A percentile compares a stretch with the other conserved stretches of the same genome.
phyloP scores from a whole-genome alignment of 768 basidiomycete species.

The Chalciporus piperatus region DNA sequence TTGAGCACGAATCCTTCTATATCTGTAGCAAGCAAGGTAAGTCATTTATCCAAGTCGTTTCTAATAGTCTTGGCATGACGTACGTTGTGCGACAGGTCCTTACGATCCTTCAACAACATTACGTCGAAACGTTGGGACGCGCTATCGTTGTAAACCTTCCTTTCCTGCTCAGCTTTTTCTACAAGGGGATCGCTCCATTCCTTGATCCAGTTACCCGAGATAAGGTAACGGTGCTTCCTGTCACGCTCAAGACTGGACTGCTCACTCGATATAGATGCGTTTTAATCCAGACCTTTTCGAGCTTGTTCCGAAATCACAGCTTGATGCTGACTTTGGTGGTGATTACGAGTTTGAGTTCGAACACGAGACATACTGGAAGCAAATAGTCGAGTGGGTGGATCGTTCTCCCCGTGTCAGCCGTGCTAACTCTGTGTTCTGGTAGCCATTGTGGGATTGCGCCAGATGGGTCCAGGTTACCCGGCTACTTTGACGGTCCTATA shows the following conservation, averaged over 20 bases:
- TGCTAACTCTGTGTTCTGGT: neutral
- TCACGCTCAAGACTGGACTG: neutral
- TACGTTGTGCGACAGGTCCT: slow-evolving; percentile 45
- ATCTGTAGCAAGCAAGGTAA: slow-evolving; percentile 71
- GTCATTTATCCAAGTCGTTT: neutral
- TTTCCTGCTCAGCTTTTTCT: slow-evolving; percentile 68
- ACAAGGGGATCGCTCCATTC: slow-evolving; percentile 83
- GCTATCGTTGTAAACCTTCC: slow-evolving; percentile 84
- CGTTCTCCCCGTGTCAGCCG: no score
- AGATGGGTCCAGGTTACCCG: slow-evolving; percentile 47
- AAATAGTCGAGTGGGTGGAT: slow-evolving; percentile 54
- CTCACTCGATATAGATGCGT: slow-evolving; percentile 55
- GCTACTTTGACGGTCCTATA: slow-evolving; percentile 30
- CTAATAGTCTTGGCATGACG: neutral
- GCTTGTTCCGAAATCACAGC: slow-evolving; percentile 69
- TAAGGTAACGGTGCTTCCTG: slow-evolving; percentile 48
- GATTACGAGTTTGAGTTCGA: slow-evolving; percentile 73
- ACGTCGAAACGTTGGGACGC: slow-evolving; percentile 83
- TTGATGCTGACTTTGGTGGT: slow-evolving; percentile 84
- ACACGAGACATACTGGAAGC: slow-evolving; percentile 72
- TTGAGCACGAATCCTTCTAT: slow-evolving; percentile 83
- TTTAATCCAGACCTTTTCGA: slow-evolving; percentile 84
- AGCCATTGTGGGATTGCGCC: slow-evolving; percentile 56
- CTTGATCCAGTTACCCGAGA: slow-evolving; percentile 86
- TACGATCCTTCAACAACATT: slow-evolving; percentile 82